Percentiles rank a stretch among this genome's conserved stretches.
These are phyloP conservation scores for Miscanthus lutarioriparius DNA, from an alignment of 176 grass and related monocot genomes.

Conservation along the genomic window DNA sequence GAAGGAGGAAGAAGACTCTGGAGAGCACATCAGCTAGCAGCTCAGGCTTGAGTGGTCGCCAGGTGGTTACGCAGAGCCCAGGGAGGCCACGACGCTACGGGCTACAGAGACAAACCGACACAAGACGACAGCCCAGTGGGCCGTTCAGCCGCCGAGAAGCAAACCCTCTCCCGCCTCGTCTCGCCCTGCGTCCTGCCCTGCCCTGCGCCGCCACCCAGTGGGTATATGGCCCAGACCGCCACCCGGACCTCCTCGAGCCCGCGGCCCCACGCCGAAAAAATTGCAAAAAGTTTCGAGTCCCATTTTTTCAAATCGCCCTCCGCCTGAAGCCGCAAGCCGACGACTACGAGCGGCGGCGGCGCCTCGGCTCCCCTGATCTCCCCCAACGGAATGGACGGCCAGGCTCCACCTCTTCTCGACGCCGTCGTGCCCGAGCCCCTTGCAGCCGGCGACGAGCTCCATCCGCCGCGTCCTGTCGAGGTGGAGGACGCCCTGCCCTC, in stretches of 20 bases:
- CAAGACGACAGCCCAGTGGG: background rate
- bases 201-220: too few species aligned
- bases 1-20: too few species aligned
- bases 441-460: background rate
- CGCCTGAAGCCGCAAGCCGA: slow-evolving; percentile 33
- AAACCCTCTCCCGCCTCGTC: background rate
- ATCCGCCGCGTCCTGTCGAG: background rate
- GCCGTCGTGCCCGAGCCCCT: background rate
- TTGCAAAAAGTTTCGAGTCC: too few species aligned
- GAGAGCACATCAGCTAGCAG: too few species aligned
- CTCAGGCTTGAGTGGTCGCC: too few species aligned
- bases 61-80: background rate
- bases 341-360: slow-evolving; percentile 24
- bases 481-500: background rate
- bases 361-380: slow-evolving; percentile 39
- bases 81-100: too few species aligned
- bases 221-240: slow-evolving; percentile 1
- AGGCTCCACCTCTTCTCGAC: slow-evolving; percentile 4
- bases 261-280: slow-evolving; percentile 10
- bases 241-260: slow-evolving; percentile 9
- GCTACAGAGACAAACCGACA: background rate
- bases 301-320: too few species aligned
- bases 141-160: background rate
- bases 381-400: slow-evolving; percentile 33
- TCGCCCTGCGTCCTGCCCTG: background rate